Evolutionary conservation across 139 green algal species (phyloP), one percentile per base, ranked within the genome.

Genomic region (Chlamydomonas sp.): DNA sequence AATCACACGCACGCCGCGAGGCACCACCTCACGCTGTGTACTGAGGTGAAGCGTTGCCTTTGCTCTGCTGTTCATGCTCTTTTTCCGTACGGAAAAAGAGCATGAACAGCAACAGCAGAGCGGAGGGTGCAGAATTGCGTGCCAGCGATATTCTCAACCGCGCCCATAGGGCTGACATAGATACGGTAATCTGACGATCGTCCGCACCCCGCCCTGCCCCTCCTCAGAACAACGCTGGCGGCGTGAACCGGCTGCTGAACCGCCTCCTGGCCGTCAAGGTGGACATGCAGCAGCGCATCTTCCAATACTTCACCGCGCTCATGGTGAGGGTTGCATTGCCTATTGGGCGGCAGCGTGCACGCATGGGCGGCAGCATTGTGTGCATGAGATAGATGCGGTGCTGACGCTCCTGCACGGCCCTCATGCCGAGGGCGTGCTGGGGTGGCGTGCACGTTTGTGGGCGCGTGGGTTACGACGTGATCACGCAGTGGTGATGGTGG

Each of bases 251-350:
- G 73, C 96, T 97, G 77, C 90, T 98, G 4, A 98, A 98, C 92
- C 91, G 96, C 15, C 79, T 97, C 86, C 91, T 98, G 78, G 96
- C 93, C 4, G 68, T 98, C 71, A 77, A 67, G 4, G 88, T 97
- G 63, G 89, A 91, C 3, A 90, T 94, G 78, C 96, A 98, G 86
- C 92, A 94, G 73, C 78, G 92, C 61, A 79, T 97, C 31, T 97
- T 97, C 86, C 73, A 86, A 57, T 94, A 91, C 88, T 96, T 96
- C 90, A 92, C 61, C 5, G 76, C 80, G 7, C 87, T 93, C 5
- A 80, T 93, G 77, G 91, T 89, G 73, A 12, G 79, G 0, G 1
- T 49, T 49, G 1, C 1, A 57, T 16, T 57, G 18, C 49, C 17
- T 2, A 18, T 16, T 5, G 69, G 69, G 69, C 17, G 69, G 16